Evolutionary conservation across 257 asterid genomes (phyloP).

Genomic region (Gentiana dahurica): DNA sequence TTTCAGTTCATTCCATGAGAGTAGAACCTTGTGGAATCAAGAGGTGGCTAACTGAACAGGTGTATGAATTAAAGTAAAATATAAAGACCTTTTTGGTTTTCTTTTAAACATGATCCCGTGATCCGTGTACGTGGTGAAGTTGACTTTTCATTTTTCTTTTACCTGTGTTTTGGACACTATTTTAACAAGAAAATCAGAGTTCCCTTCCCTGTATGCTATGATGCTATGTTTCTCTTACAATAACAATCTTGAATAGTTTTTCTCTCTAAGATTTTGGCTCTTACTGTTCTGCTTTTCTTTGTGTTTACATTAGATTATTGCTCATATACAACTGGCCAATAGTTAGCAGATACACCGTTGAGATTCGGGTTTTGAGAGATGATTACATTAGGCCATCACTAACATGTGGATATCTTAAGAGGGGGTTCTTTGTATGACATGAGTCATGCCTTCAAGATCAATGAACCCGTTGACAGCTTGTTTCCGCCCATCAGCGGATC

Average conservation of each 20-base stretch:
- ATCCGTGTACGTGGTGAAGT: too few species aligned
- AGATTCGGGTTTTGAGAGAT: not conserved
- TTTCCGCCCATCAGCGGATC: slow-evolving; percentile 46
- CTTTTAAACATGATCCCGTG: not conserved
- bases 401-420: slow-evolving; percentile 29
- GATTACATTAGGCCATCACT: slow-evolving; percentile 13
- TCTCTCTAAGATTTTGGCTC: not conserved
- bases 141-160: too few species aligned
- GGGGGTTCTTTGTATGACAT: slow-evolving; percentile 67
- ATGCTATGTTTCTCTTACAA: too few species aligned
- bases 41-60: too few species aligned
- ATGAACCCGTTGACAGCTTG: slow-evolving; percentile 60
- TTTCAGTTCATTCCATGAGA: too few species aligned
- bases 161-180: too few species aligned
- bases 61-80: too few species aligned
- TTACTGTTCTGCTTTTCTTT: slow-evolving; percentile 16
- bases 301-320: slow-evolving; percentile 18
- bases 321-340: slow-evolving; percentile 2
- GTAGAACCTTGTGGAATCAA: too few species aligned
- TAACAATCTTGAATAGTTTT: too few species aligned
- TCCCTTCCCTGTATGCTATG: too few species aligned
- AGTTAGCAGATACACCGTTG: not conserved
- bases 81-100: not conserved
- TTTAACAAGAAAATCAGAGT: too few species aligned
- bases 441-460: slow-evolving; percentile 60